Base-by-base conservation (phyloP, 805 yeast genomes). In the Cyberlindnera japonica region DNA sequence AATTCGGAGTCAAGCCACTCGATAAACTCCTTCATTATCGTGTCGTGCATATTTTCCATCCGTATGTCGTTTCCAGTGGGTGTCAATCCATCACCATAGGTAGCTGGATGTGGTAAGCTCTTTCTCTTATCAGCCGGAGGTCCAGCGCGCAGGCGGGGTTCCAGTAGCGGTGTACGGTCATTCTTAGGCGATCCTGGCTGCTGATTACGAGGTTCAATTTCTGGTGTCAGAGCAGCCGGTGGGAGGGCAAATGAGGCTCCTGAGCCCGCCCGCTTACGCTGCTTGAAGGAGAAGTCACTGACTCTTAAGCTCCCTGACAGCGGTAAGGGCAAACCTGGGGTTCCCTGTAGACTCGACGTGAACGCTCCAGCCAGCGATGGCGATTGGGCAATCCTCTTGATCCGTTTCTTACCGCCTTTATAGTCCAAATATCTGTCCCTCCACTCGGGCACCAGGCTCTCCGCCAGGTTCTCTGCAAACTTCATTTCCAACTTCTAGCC, bases 361-460 rank as follows among this genome's bases (percentile, higher is more conserved):
- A 30, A 8, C 5, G 36, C 28, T 29, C 27, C 14, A 5, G 38
- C 17, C 12, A 46, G 35, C 14, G 41, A 11, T 14, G 55, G 53
- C 5, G 57, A 40, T 26, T 35, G 38, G 6, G 50, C 45, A 15
- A 57, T 39, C 40, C 52, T 51, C 48, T 55, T 55, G 25, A 55
- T 57, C 44, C 43, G 49, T 51, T 57, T 57, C 50, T 55, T 57
- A 23, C 64, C 62, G 9, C 62, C 57, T 50, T 79, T 79, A 57
- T 83, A 83, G 54, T 86, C 83, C 24, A 90, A 69, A 56, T 90
- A 90, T 54, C 81, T 80, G 39, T 78, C 81, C 54, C 77, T 79
- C 97, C 97, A 90, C 54, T 84, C 95, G 5, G 96, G 95, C 41
- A 84, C 83, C 34, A 53, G 29, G 31, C 44, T 44, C 29, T 46